These are phyloP conservation scores for Mycena maculata DNA, from an alignment of 768 basidiomycete genomes.

Conservation along the genomic window DNA sequence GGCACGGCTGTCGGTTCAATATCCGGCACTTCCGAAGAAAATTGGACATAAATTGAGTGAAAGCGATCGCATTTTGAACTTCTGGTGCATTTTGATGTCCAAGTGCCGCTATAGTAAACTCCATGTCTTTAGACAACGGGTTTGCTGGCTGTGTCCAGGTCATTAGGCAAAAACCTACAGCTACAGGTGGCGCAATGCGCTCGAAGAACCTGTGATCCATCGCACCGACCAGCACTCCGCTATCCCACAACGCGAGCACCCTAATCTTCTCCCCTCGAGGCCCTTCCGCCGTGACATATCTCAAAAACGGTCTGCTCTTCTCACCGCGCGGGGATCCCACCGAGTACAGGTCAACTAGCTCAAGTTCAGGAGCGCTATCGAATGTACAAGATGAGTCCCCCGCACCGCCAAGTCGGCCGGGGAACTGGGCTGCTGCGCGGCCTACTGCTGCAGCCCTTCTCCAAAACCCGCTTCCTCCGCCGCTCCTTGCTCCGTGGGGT, in stretches of 20 bases:
- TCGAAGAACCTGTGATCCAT: neutral
- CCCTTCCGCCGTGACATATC: neutral
- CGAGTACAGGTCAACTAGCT: conserved; percentile 2
- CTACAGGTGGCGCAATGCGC: no score
- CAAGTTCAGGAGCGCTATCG: neutral
- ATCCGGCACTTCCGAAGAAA: no score
- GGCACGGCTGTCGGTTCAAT: no score
- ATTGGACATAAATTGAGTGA: no score
- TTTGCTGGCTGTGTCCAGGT: no score
- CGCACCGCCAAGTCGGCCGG: conserved; percentile 11
- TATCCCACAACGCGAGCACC: neutral
- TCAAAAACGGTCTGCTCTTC: neutral
- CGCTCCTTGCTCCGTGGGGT: neutral
- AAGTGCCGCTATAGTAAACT: no score
- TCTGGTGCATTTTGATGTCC: no score
- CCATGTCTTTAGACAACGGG: no score
- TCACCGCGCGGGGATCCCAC: neutral
- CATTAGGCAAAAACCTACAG: no score
- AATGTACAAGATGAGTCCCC: neutral
- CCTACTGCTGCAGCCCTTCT: neutral
- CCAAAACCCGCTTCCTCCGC: neutral
- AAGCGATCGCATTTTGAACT: no score
- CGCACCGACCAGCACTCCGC: conserved; percentile 1
- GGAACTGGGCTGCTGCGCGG: neutral
- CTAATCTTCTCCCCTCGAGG: neutral